Percentiles rank a stretch among this genome's conserved stretches.
These are phyloP conservation scores for Spergularia bocconei DNA, from an alignment of 148 eudicot genomes.

Conservation along the genomic window DNA sequence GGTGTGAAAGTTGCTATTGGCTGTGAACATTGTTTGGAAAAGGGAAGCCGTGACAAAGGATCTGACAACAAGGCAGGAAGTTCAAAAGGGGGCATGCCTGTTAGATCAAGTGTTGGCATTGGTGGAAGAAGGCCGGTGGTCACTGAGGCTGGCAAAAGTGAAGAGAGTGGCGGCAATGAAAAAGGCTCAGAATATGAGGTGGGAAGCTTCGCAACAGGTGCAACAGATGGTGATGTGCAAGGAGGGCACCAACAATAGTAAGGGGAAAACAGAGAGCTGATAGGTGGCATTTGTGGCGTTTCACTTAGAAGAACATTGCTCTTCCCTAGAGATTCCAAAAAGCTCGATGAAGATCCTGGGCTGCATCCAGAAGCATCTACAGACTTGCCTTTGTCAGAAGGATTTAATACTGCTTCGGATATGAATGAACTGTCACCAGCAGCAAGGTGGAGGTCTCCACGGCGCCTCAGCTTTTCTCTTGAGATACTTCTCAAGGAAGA, in stretches of 20 bases:
- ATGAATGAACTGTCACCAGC: conserved; percentile 29
- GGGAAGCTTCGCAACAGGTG: conserved; percentile 40
- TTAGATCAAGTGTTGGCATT: conserved; percentile 38
- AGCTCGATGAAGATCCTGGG: conserved; percentile 31
- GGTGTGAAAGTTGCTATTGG: conserved; percentile 75
- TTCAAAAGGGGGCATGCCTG: conserved; percentile 45
- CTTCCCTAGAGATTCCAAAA: conserved; percentile 49
- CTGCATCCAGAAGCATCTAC: conserved; percentile 28
- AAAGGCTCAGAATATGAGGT: conserved; percentile 43
- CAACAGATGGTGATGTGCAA: conserved; percentile 44
- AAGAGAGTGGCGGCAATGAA: conserved; percentile 62
- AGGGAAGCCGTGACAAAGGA: conserved; percentile 51
- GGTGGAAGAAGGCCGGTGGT: conserved; percentile 40
- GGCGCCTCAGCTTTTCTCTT: conserved; percentile 51
- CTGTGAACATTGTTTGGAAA: conserved; percentile 48
- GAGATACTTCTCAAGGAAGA: conserved; percentile 45
- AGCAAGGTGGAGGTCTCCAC: conserved; percentile 47
- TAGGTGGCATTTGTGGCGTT: conserved; percentile 38
- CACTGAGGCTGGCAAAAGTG: conserved; percentile 52
- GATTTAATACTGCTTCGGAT: conserved; percentile 27
- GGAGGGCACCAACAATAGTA: conserved; percentile 97
- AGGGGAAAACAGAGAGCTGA: conserved; percentile 57
- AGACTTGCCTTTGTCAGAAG: conserved; percentile 28
- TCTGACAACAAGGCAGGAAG: conserved; percentile 58
- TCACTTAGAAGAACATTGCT: conserved; percentile 27